phyloP scores from a whole-genome alignment of 2,329 filamentous ascomycete species.

The Aspergillus pseudoterreus region DNA sequence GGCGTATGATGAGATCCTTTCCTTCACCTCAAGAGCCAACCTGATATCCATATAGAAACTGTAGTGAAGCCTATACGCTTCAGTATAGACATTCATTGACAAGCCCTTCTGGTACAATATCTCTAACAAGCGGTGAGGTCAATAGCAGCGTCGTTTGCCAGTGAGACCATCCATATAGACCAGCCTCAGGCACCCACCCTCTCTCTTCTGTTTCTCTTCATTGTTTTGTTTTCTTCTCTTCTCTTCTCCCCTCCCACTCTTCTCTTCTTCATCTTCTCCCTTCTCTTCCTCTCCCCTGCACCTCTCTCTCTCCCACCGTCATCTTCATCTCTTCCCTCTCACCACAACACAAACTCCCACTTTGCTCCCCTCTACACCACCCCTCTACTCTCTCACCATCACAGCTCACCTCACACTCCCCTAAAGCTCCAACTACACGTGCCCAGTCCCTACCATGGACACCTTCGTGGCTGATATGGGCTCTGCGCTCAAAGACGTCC shows the following conservation, averaged over 20 bases:
- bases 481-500: constrained; percentile 19
- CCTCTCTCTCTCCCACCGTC: neutral
- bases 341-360: neutral
- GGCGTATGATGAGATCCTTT: no score
- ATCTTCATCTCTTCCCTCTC: neutral
- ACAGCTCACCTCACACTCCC: neutral
- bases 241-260: neutral
- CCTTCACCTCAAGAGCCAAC: no score
- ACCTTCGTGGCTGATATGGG: constrained; percentile 20
- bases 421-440: neutral
- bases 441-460: constrained; percentile 11
- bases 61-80: no score
- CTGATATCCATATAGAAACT: no score
- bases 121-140: no score
- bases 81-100: no score
- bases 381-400: neutral
- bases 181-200: neutral
- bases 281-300: neutral
- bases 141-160: no score
- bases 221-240: constrained; percentile 1
- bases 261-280: neutral
- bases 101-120: no score
- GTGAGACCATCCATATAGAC: no score
- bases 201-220: constrained; percentile 1
- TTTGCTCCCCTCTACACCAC: neutral